These are phyloP conservation scores for Myxozyma nipponensis DNA, from an alignment of 805 yeast genomes.

Conservation along the genomic window DNA sequence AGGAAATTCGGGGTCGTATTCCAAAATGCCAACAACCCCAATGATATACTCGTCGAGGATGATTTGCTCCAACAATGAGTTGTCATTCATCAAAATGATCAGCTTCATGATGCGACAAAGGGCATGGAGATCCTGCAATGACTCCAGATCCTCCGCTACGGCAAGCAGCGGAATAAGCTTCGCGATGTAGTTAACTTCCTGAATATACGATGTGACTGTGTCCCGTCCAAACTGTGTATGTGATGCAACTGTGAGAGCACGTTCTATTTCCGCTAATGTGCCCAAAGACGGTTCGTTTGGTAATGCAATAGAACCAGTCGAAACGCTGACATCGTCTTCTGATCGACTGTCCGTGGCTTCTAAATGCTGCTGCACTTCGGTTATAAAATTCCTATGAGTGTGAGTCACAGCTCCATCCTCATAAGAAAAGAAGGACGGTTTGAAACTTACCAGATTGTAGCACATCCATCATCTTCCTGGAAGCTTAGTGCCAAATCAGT, in stretches of 20 bases:
- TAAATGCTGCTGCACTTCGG: slow-evolving; percentile 26
- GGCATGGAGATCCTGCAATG: slow-evolving; percentile 55
- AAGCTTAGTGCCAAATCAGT: slow-evolving; percentile 71
- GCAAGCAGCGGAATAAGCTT: slow-evolving; percentile 53
- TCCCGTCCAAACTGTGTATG: slow-evolving; percentile 61
- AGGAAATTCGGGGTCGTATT: slow-evolving; percentile 84
- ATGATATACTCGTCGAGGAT: slow-evolving; percentile 50
- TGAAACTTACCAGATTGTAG: slow-evolving; percentile 51
- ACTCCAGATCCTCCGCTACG: slow-evolving; percentile 51
- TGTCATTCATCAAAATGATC: slow-evolving; percentile 63
- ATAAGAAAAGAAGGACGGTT: slow-evolving; percentile 62
- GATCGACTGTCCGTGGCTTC: slow-evolving; percentile 27
- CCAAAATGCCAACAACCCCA: slow-evolving; percentile 74
- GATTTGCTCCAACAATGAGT: slow-evolving; percentile 54
- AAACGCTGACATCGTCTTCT: slow-evolving; percentile 64
- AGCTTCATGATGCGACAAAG: slow-evolving; percentile 73
- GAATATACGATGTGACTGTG: slow-evolving; percentile 54
- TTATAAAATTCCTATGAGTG: slow-evolving; percentile 29
- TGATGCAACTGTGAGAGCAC: slow-evolving; percentile 55
- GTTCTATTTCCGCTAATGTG: slow-evolving; percentile 53
- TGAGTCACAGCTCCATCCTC: slow-evolving; percentile 40
- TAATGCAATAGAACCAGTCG: slow-evolving; percentile 72
- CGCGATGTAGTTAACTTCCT: slow-evolving; percentile 50
- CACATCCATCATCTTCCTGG: slow-evolving; percentile 89
- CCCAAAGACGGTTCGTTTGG: slow-evolving; percentile 57